Conservation (phyloP, 2,329 filamentous ascomycete genomes). For the Paradendryphiella salina region DNA sequence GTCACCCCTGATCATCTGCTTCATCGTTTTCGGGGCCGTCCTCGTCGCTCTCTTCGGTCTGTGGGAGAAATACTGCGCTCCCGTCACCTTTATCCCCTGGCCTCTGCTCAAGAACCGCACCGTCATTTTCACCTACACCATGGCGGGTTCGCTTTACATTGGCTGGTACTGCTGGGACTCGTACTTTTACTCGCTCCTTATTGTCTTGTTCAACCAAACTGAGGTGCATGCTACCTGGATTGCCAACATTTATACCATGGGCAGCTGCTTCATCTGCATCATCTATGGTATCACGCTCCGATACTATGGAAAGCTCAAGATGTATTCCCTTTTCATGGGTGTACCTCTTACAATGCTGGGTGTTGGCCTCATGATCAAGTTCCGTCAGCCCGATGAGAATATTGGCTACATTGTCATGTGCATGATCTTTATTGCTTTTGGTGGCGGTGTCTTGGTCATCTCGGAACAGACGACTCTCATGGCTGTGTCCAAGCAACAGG, state of each 20-base stretch:
- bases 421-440: conserved; percentile 44
- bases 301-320: conserved; percentile 39
- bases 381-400: conserved; percentile 42
- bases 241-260: conserved; percentile 48
- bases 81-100: conserved; percentile 51
- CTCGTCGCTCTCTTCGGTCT: conserved; percentile 46
- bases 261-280: conserved; percentile 38
- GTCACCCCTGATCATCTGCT: conserved; percentile 48
- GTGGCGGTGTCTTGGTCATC: conserved; percentile 41
- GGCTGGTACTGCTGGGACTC: conserved; percentile 48
- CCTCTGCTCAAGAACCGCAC: conserved; percentile 56
- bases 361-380: conserved; percentile 45
- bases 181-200: conserved; percentile 49
- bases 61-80: conserved; percentile 49
- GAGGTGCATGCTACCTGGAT: conserved; percentile 46
- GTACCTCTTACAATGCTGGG: conserved; percentile 42
- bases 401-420: conserved; percentile 44
- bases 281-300: conserved; percentile 36
- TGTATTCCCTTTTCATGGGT: conserved; percentile 34
- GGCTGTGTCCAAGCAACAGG: conserved; percentile 40
- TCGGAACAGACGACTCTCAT: conserved; percentile 42
- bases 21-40: conserved; percentile 47
- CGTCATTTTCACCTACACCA: conserved; percentile 57
- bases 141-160: conserved; percentile 48
- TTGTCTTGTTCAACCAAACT: conserved; percentile 46